Evolutionary conservation across 2,329 filamentous ascomycete species (phyloP).

Genomic region (Fusarium xylarioides): DNA sequence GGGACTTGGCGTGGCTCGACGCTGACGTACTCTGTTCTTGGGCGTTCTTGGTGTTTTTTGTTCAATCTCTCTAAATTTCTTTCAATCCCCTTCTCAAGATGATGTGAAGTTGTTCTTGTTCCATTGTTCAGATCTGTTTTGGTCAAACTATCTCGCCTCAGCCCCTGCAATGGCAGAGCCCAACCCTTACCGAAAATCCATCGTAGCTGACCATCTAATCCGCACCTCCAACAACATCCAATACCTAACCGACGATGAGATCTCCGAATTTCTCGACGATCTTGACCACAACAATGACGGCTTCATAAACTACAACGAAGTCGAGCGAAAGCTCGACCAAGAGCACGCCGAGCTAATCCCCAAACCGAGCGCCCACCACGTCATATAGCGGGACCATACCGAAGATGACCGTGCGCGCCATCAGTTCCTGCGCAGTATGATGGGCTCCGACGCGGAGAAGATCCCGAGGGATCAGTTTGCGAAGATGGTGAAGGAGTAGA

Average conservation of each 20-base stretch:
- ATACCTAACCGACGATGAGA: conserved; percentile 58
- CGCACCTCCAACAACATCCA: conserved; percentile 40
- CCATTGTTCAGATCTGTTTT: too few relatives aligned
- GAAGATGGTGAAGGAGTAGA: conserved; percentile 54
- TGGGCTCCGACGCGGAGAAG: conserved; percentile 52
- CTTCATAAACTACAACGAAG: conserved; percentile 60
- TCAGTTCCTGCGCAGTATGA: conserved; percentile 60
- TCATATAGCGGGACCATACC: conserved; percentile 51
- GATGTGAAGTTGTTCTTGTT: too few relatives aligned
- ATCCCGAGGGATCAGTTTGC: conserved; percentile 60
- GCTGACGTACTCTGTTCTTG: conserved; percentile 14
- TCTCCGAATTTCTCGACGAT: conserved; percentile 61
- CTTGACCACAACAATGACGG: conserved; percentile 63
- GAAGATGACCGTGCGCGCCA: conserved; percentile 55
- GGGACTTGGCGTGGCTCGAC: conserved; percentile 17
- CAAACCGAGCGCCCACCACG: conserved; percentile 55
- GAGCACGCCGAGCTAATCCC: conserved; percentile 62
- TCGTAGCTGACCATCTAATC: conserved; percentile 40
- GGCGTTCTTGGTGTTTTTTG: not conserved
- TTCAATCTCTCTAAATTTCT: not conserved
- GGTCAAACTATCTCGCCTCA: not conserved
- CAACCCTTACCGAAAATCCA: conserved; percentile 8
- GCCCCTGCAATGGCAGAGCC: not conserved
- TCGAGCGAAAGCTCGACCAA: conserved; percentile 62
- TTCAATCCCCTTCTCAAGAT: not conserved